Base-by-base conservation (phyloP, 2,329 filamentous ascomycete species). In the Aureobasidium zeae region DNA sequence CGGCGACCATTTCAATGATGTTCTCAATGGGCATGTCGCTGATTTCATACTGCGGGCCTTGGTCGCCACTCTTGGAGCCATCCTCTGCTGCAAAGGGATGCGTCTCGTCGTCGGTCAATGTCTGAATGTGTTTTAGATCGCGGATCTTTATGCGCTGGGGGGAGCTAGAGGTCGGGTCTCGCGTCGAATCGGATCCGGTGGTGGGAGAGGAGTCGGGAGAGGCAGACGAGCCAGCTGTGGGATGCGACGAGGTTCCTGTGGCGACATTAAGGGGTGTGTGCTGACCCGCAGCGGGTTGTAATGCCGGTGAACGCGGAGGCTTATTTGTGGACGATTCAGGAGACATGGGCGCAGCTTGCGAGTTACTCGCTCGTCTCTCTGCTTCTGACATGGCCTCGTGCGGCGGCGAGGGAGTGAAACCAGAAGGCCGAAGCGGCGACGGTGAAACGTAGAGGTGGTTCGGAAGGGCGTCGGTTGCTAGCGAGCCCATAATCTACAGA, bases 1-100 rank as follows among this genome's bases (percentile, higher is more conserved):
- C 91, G 4, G 91, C 91, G 3, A 98, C 91, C 91, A 98, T 96
- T 64, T 96, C 89, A 59, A 98, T 98, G 53, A 98, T 86, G 59
- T 98, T 89, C 52, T 83, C 79, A 44, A 96, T 93, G 41, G 91
- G 91, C 89, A 98, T 96, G 42, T 79, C 84, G 65, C 88, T 95
- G 55, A 98, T 95, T 63, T 96, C 91, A 61, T 94, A 98, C 59
- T 80, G 76, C 44, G 74, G 72, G 2, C 69, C 67, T 48, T 77
- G 73, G 42, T 71, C 68, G n/a, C 43, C 43, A 16, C 35, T 34
- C 15, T 45, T 45, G 48, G 51, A 56, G 16, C 59, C 61, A 43
- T 54, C 73, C 67, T 51, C 72, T 53, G 73, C 61, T 53, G 73
- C 61, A 64, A 73, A 63, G 55, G 72, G 52, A 63, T 78, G 58